A percentile compares a stretch with the other conserved stretches of the same genome.
Evolutionary conservation across 805 yeast species (phyloP).

Genomic region (Barnettozyma vustinii): DNA sequence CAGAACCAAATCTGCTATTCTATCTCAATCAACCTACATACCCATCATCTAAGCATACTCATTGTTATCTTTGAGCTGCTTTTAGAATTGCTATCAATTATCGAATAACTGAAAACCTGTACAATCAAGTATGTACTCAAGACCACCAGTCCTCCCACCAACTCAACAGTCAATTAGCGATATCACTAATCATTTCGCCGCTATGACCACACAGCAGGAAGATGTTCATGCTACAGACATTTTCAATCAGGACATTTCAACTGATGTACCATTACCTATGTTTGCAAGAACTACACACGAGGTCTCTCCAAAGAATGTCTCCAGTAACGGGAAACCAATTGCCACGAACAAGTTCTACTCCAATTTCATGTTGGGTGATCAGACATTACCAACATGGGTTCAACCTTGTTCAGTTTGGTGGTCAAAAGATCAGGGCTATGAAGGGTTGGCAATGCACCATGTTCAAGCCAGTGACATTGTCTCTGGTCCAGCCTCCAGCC

Average conservation of each 20-base stretch:
- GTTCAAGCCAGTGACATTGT: slow-evolving; percentile 55
- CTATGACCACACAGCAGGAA: slow-evolving; percentile 5
- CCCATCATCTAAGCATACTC: not conserved
- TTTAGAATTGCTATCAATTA: slow-evolving; percentile 10
- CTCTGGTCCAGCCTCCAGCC: slow-evolving; percentile 57
- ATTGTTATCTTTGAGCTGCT: slow-evolving; percentile 3
- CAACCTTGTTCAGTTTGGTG: slow-evolving; percentile 79
- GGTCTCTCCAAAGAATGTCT: slow-evolving; percentile 24
- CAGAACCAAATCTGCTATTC: not conserved
- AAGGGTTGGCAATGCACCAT: slow-evolving; percentile 67
- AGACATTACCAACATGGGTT: slow-evolving; percentile 69
- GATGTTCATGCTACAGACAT: slow-evolving; percentile 23
- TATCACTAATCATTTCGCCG: not conserved
- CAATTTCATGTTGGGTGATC: slow-evolving; percentile 61
- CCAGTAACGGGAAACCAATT: slow-evolving; percentile 35
- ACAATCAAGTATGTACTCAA: slow-evolving; percentile 21
- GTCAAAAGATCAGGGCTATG: slow-evolving; percentile 39
- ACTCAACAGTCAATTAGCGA: not conserved
- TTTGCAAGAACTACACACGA: slow-evolving; percentile 31
- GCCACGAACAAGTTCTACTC: slow-evolving; percentile 79
- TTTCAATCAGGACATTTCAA: slow-evolving; percentile 38
- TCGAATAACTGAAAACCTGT: not conserved
- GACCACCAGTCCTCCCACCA: slow-evolving; percentile 25
- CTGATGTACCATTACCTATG: slow-evolving; percentile 37
- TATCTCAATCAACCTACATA: not conserved